Conservation (phyloP, 2,329 filamentous ascomycete genomes). For the Albophoma yamanashiensis region DNA sequence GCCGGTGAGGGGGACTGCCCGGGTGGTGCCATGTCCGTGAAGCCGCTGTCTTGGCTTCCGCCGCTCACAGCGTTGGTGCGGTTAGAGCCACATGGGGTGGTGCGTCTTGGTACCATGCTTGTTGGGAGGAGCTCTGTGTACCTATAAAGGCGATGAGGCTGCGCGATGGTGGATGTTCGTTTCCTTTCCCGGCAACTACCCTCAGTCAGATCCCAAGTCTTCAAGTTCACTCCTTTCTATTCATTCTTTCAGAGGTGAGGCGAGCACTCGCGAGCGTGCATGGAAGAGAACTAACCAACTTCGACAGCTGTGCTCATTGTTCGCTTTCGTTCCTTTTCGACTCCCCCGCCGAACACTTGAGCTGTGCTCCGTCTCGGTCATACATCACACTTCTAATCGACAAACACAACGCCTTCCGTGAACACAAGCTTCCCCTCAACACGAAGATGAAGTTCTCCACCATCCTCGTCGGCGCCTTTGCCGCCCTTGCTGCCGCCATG, state of each 20-base stretch:
- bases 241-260: conserved; percentile 1
- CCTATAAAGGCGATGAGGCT: neutral
- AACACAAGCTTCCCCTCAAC: neutral
- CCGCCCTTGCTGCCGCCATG: conserved; percentile 32
- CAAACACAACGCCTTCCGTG: neutral
- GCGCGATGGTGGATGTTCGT: neutral
- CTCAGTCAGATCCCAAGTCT: neutral
- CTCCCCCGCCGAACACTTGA: conserved; percentile 7
- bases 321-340: conserved; percentile 9
- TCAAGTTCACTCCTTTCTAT: neutral
- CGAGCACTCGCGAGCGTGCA: neutral
- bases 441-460: conserved; percentile 38
- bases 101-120: neutral
- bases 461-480: conserved; percentile 32
- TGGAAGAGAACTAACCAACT: neutral
- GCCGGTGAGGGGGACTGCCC: neutral
- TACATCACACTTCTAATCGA: neutral
- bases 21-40: neutral
- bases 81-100: neutral
- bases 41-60: neutral
- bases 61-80: neutral
- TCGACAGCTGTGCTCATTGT: conserved; percentile 7
- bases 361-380: conserved; percentile 2
- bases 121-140: neutral
- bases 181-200: neutral